Evolutionary conservation across 2,329 filamentous ascomycete species (phyloP).

Genomic region (Cryphonectria nitschkei): DNA sequence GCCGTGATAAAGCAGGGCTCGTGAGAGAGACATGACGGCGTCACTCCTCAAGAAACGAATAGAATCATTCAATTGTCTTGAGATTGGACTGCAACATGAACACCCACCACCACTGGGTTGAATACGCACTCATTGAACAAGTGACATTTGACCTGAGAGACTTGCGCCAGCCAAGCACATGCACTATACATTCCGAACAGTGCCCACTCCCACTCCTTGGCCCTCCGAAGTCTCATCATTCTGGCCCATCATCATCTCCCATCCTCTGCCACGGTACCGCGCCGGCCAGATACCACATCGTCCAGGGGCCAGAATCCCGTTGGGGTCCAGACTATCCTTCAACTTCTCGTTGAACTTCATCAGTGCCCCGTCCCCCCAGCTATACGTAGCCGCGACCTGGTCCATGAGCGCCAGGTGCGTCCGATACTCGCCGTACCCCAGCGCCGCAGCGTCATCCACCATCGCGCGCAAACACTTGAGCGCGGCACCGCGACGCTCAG

Average conservation of each 20-base stretch:
- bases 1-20: too few species aligned
- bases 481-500: constrained; percentile 35
- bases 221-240: constrained; percentile 39
- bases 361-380: constrained; percentile 42
- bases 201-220: constrained; percentile 37
- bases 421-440: constrained; percentile 46
- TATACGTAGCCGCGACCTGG: constrained; percentile 45
- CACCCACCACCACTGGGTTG: too few species aligned
- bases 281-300: constrained; percentile 50
- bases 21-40: too few species aligned
- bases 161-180: not conserved
- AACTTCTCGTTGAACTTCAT: constrained; percentile 43
- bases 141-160: not conserved
- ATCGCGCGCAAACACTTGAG: constrained; percentile 40
- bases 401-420: constrained; percentile 46
- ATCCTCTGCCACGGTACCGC: constrained; percentile 38
- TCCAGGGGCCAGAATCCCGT: constrained; percentile 51
- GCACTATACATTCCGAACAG: not conserved
- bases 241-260: constrained; percentile 42
- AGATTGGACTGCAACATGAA: not conserved
- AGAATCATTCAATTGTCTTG: not conserved
- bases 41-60: not conserved
- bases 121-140: not conserved
- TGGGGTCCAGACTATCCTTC: constrained; percentile 46
- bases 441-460: constrained; percentile 40